Evolutionary conservation across 2,329 filamentous ascomycete genomes (phyloP), one percentile per base, ranked within the genome.

Genomic region (Fusarium buxicola): DNA sequence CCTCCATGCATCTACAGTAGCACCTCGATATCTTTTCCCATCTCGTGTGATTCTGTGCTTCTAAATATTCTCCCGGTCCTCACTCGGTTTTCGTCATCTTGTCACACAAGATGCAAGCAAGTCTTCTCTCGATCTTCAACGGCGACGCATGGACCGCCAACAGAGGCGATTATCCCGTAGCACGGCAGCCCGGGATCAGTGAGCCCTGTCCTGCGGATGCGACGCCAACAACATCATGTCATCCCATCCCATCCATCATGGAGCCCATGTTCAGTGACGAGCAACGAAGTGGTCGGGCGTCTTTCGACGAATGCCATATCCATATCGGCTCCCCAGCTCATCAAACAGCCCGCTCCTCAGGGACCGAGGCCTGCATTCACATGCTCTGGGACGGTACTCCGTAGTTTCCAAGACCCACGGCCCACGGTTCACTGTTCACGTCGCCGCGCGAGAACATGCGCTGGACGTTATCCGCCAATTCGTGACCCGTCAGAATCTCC

Each of bases 271-370:
- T 27, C 27, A 59, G 25, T 31, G 5, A 39, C 24, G 41, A 36
- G 11, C 13, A 25, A 34, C 38, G n/a, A 48, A 28, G 45, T 32
- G 28, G 24, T 48, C 35, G 12, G 12, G 32, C 11, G 16, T 28
- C 8, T n/a, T 18, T 50, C 35, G 48, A 46, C 43, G 45, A 27
- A 30, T 57, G 41, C 55, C 6, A 21, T 49, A 50, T 62, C 55
- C 6, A 21, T 49, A 50, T 62, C 41, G 53, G 52, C 45, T 47
- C 15, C 47, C 57, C 55, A 65, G 36, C 58, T 63, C 58, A 65
- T 60, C 54, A 52, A 54, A 60, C 55, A 56, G 51, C 47, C 27
- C 53, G 44, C 47, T 52, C 51, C 48, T 39, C 16, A 43, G 25
- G 51, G 47, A 36, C 61, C 47, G 55, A 65, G 59, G 56, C 58